Base-by-base conservation (phyloP, 169 alveolate species). In the Neospora caninum region DNA sequence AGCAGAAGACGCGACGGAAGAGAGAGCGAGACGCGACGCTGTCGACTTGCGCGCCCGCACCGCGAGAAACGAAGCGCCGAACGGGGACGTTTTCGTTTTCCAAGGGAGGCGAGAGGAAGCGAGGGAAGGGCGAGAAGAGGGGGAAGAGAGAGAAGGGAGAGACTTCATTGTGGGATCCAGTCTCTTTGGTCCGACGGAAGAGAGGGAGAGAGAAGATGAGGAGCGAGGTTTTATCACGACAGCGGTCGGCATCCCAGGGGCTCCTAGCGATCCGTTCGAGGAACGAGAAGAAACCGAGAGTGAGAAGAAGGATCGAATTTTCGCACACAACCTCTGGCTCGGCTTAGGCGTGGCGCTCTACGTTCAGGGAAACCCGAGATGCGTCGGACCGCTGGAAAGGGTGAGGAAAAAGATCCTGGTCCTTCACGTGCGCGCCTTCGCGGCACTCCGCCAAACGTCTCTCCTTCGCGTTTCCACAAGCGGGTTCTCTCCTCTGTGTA, bases 261-360 rank as follows among this genome's bases (percentile, higher is more conserved):
- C 34, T 31, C 42, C 34, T 9, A 20, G 18, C 16, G 18, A 34
- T 69, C 34, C 82, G 82, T 29, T 69, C 13, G 86, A 10, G 39
- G 86, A 78, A 0, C 39, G 45, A 20, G 86, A 78, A 78, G 45
- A 38, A 78, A 38, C 39, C 27, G 86, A 78, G 45, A 16, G 45
- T 16, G 86, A 78, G 29, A 78, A n/a, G n/a, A 78, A 78, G 18
- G 45, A 78, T 2, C 39, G 45, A 78, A 38, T 16, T 16, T 78
- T 78, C 45, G n/a, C 31, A 43, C 22, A 36, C 39, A 78, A 78
- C 45, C 86, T 78, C 49, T 78, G 86, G 86, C 45, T 78, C 45
- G 86, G 86, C 10, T 43, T 78, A n/a, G 86, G 86, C 39, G n/a
- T 78, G n/a, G 86, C 86, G 10, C 86, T 20, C 49, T 78, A 78